Evolutionary conservation across 352 stramenopile species (phyloP).

Genomic region (Pythium aristosporum): DNA sequence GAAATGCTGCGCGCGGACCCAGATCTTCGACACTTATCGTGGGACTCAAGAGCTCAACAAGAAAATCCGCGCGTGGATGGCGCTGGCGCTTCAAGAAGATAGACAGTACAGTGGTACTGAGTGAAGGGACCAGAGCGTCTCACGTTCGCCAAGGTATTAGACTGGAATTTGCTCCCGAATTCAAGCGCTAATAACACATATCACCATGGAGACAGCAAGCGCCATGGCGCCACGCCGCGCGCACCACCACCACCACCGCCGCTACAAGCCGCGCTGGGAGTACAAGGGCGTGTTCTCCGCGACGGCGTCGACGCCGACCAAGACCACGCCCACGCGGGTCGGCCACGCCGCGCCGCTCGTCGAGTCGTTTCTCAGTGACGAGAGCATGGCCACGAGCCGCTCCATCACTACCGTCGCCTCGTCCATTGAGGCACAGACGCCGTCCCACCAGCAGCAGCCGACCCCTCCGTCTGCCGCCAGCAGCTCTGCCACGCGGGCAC

Average conservation of each 20-base stretch:
- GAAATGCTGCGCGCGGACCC: too few species aligned
- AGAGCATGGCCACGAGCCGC: conserved; percentile 14
- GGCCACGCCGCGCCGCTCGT: background rate
- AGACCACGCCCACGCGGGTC: background rate
- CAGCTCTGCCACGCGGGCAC: too few species aligned
- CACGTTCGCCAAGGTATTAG: too few species aligned
- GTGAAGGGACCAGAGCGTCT: too few species aligned
- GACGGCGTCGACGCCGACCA: background rate
- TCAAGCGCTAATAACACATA: too few species aligned
- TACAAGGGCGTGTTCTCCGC: conserved; percentile 8
- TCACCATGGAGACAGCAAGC: too few species aligned
- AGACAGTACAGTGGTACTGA: too few species aligned
- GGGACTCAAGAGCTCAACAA: too few species aligned
- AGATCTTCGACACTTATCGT: too few species aligned
- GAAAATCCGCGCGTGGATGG: too few species aligned
- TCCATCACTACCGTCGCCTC: conserved; percentile 5
- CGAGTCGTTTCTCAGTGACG: conserved; percentile 20
- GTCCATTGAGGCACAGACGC: conserved; percentile 1
- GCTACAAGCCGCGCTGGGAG: conserved; percentile 4
- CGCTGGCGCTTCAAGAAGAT: too few species aligned
- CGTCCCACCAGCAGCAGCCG: background rate
- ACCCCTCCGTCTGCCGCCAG: background rate
- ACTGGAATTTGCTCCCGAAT: too few species aligned
- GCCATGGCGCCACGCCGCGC: background rate
- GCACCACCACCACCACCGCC: background rate